A percentile compares a stretch with the other conserved stretches of the same genome.
phyloP scores from a whole-genome alignment of 768 basidiomycete genomes.

The Leccinum imitatum region DNA sequence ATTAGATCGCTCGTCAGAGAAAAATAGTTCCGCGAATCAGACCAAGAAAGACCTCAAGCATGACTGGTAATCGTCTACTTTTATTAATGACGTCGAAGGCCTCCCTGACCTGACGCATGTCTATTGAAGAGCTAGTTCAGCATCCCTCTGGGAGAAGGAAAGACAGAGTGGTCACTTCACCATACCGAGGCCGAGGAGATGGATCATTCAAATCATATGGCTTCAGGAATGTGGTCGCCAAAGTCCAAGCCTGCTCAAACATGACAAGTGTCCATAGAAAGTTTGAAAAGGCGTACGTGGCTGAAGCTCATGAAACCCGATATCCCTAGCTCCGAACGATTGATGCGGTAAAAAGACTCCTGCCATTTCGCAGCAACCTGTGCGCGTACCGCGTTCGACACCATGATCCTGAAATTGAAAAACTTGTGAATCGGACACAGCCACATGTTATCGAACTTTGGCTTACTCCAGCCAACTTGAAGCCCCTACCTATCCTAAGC shows the following conservation, averaged over 20 bases:
- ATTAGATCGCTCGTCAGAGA: not conserved
- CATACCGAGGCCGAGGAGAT: slow-evolving; percentile 29
- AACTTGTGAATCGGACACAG: slow-evolving; percentile 11
- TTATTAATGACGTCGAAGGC: slow-evolving; percentile 62
- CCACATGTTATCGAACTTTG: slow-evolving; percentile 15
- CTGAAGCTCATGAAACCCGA: slow-evolving; percentile 64
- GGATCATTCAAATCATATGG: slow-evolving; percentile 52
- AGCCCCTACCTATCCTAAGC: not conserved
- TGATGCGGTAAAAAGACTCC: slow-evolving; percentile 64
- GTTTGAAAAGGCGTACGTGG: slow-evolving; percentile 39
- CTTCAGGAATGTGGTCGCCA: slow-evolving; percentile 52
- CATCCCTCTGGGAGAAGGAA: not conserved
- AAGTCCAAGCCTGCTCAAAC: slow-evolving; percentile 56
- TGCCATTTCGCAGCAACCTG: slow-evolving; percentile 74
- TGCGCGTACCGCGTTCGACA: slow-evolving; percentile 58
- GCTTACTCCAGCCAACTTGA: not conserved
- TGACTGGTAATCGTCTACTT: slow-evolving; percentile 56
- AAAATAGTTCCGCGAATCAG: slow-evolving; percentile 18
- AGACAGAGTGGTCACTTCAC: slow-evolving; percentile 17
- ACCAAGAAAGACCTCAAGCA: slow-evolving; percentile 76
- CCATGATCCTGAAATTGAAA: slow-evolving; percentile 37
- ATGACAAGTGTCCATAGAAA: not conserved
- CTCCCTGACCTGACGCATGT: slow-evolving; percentile 47
- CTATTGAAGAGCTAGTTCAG: slow-evolving; percentile 29
- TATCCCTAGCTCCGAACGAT: slow-evolving; percentile 58